These are phyloP conservation scores for Cucurbita pepo DNA, from an alignment of 306 rosid species.

Conservation along the genomic window DNA sequence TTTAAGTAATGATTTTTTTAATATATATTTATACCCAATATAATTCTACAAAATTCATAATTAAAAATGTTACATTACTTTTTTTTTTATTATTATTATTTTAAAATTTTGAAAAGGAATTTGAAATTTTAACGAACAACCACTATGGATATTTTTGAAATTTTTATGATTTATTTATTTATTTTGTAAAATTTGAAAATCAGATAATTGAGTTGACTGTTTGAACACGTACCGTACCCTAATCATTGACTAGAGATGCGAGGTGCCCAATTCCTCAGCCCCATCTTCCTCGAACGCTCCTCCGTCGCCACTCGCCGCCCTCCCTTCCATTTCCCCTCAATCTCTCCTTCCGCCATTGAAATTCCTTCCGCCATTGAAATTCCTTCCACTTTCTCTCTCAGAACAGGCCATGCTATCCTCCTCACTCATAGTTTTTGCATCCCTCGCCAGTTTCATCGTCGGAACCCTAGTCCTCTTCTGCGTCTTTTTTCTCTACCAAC, in stretches of 20 bases:
- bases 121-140: too few relatives aligned
- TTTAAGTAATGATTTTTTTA: too few relatives aligned
- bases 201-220: background rate
- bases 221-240: background rate
- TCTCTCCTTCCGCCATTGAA: background rate
- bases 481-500: background rate
- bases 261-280: background rate
- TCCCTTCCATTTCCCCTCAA: background rate
- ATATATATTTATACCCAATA: too few relatives aligned
- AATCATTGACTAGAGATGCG: background rate
- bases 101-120: too few relatives aligned
- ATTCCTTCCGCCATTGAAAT: background rate
- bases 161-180: too few relatives aligned
- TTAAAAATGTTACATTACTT: too few relatives aligned
- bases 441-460: background rate
- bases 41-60: too few relatives aligned
- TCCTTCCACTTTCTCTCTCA: background rate
- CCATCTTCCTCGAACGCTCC: constrained; percentile 1
- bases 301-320: background rate
- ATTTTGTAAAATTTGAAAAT: too few relatives aligned
- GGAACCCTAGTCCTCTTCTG: background rate
- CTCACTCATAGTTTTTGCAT: background rate
- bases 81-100: too few relatives aligned
- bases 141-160: too few relatives aligned
- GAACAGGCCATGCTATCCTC: background rate